A percentile compares a stretch with the other conserved stretches of the same genome.
Evolutionary conservation across 176 grass and related monocot species (phyloP).

Genomic region (Melocanna baccifera): DNA sequence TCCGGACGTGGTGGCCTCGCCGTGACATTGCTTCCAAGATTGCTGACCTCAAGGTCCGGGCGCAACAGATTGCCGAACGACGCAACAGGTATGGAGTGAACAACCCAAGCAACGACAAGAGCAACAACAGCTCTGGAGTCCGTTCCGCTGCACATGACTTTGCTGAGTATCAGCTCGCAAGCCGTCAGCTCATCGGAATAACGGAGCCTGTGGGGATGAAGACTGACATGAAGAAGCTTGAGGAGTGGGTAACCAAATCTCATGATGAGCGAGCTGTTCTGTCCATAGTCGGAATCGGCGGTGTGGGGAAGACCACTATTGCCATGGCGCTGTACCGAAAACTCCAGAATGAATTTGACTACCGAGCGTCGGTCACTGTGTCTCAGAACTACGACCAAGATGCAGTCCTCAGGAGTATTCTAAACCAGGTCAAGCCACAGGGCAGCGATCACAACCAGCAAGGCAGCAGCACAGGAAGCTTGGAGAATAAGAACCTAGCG

Average conservation of each 20-base stretch:
- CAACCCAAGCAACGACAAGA: neutral
- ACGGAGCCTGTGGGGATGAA: neutral
- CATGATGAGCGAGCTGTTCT: neutral
- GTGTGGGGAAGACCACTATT: constrained; percentile 23
- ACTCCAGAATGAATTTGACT: neutral
- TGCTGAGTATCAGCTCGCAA: neutral
- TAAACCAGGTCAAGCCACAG: neutral
- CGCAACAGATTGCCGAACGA: no score
- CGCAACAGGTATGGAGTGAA: no score
- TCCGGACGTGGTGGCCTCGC: no score
- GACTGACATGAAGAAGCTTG: neutral
- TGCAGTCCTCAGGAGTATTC: neutral
- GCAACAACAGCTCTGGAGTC: neutral
- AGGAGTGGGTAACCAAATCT: neutral
- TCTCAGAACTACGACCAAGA: constrained; percentile 10
- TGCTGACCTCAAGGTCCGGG: no score
- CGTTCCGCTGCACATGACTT: neutral
- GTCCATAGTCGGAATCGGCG: neutral
- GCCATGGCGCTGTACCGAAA: constrained; percentile 2
- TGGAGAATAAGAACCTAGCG: neutral
- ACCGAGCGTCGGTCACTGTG: neutral
- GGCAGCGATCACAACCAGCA: neutral
- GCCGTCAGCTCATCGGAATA: neutral
- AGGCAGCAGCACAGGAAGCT: no score
- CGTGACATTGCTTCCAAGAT: no score